phyloP scores from a whole-genome alignment of 768 basidiomycete genomes.

The Pisolithus sp. region DNA sequence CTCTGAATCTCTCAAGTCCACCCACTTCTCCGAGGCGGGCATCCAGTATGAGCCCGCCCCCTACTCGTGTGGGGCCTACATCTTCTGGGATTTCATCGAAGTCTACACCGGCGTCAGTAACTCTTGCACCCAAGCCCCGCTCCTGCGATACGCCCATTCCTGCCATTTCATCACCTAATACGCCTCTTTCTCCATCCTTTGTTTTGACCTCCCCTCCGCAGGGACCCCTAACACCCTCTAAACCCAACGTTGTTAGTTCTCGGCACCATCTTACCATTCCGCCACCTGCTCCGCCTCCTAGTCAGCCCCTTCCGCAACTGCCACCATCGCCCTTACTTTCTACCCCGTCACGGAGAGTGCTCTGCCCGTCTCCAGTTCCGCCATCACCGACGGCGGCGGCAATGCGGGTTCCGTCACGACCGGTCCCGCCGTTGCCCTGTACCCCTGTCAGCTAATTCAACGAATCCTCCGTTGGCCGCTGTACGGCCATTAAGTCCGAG shows the following conservation, averaged over 20 bases:
- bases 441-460: not conserved
- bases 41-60: constrained; percentile 25
- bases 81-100: constrained; percentile 4
- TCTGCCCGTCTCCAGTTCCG: not conserved
- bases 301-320: constrained; percentile 24
- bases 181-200: constrained; percentile 13
- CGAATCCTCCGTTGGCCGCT: not conserved
- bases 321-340: constrained; percentile 15
- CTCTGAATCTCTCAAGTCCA: constrained; percentile 18
- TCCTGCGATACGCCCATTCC: constrained; percentile 5
- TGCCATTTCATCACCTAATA: constrained; percentile 14
- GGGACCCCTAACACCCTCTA: constrained; percentile 1
- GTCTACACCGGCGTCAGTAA: constrained; percentile 5
- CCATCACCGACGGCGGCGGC: constrained; percentile 1
- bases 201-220: not conserved
- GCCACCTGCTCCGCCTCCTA: constrained; percentile 27
- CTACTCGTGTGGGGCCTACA: constrained; percentile 6
- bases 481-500: constrained; percentile 13
- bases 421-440: constrained; percentile 12
- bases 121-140: constrained; percentile 2
- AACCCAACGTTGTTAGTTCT: constrained; percentile 10
- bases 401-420: constrained; percentile 11
- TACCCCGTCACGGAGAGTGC: not conserved
- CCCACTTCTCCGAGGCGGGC: constrained; percentile 14
- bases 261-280: constrained; percentile 24